Conservation (phyloP, 2,329 filamentous ascomycete genomes). For the Colletotrichum spinosum region DNA sequence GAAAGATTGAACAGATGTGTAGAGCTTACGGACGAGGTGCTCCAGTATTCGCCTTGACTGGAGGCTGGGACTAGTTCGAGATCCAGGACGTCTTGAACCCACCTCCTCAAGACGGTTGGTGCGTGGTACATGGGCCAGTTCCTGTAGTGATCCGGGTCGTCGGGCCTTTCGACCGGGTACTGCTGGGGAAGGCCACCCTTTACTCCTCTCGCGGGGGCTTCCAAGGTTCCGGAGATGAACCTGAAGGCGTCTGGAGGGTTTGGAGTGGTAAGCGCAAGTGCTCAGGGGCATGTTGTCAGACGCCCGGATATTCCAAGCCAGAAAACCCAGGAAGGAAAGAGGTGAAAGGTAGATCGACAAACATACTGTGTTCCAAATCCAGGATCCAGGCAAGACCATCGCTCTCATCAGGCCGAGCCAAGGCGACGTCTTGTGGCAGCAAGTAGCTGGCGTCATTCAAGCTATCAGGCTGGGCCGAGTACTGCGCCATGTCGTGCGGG, state of each 20-base stretch:
- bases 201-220: slow-evolving; percentile 6
- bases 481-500: slow-evolving; percentile 20
- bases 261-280: neutral
- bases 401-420: slow-evolving; percentile 17
- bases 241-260: slow-evolving; percentile 8
- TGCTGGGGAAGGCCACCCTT: neutral
- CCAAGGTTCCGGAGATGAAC: slow-evolving; percentile 1
- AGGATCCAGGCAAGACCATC: slow-evolving; percentile 25
- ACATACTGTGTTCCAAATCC: slow-evolving; percentile 10
- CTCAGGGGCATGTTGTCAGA: neutral
- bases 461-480: neutral
- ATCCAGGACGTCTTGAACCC: slow-evolving; percentile 1
- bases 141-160: slow-evolving; percentile 20
- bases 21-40: slow-evolving; percentile 14
- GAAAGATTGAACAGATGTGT: neutral
- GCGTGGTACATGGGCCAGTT: slow-evolving; percentile 32
- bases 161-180: slow-evolving; percentile 12
- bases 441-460: slow-evolving; percentile 17
- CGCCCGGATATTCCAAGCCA: neutral
- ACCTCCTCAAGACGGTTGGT: slow-evolving; percentile 11
- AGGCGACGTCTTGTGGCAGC: slow-evolving; percentile 21
- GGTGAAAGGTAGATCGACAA: neutral
- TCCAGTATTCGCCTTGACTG: slow-evolving; percentile 9
- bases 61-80: slow-evolving; percentile 21
- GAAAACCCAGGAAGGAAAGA: neutral